Conservation (phyloP, 2,329 filamentous ascomycete species). For the Botrytis porri region DNA sequence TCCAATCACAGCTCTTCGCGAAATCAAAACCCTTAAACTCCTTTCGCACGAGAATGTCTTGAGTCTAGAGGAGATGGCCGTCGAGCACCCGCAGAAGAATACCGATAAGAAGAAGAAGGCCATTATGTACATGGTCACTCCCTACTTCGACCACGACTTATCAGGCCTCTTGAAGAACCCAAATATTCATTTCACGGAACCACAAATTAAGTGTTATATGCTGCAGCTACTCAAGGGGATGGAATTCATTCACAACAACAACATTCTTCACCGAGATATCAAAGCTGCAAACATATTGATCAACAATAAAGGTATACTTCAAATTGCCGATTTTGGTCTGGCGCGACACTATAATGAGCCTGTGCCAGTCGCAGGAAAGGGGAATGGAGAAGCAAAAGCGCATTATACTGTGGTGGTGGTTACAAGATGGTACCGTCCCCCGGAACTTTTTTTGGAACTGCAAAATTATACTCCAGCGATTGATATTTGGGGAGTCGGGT, state of each 20-base stretch:
- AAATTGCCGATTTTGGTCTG: constrained; percentile 96
- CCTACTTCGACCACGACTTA: constrained; percentile 99
- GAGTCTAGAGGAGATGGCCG: constrained; percentile 89
- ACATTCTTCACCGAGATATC: constrained; percentile 96
- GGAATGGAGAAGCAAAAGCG: constrained; percentile 78
- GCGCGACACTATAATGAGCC: constrained; percentile 89
- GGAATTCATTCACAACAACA: constrained; percentile 82
- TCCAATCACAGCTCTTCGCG: constrained; percentile 94
- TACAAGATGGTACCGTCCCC: constrained; percentile 94
- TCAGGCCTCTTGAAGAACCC: constrained; percentile 95
- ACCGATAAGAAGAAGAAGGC: constrained; percentile 74
- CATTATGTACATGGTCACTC: constrained; percentile 97
- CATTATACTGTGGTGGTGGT: constrained; percentile 98
- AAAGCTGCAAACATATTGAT: constrained; percentile 98
- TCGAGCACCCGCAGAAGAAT: constrained; percentile 63
- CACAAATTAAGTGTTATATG: constrained; percentile 98
- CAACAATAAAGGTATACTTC: constrained; percentile 86
- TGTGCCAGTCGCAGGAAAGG: constrained; percentile 70
- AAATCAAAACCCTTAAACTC: constrained; percentile 96
- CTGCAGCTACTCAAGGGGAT: constrained; percentile 87
- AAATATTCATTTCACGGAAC: constrained; percentile 77
- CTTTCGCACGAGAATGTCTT: constrained; percentile 89
- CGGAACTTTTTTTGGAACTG: constrained; percentile 84
- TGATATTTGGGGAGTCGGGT: constrained; percentile 98
- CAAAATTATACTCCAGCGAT: constrained; percentile 95